A percentile compares a stretch with the other conserved stretches of the same genome.
phyloP scores from a whole-genome alignment of 805 yeast species.

The Wickerhamomyces queroliae region DNA sequence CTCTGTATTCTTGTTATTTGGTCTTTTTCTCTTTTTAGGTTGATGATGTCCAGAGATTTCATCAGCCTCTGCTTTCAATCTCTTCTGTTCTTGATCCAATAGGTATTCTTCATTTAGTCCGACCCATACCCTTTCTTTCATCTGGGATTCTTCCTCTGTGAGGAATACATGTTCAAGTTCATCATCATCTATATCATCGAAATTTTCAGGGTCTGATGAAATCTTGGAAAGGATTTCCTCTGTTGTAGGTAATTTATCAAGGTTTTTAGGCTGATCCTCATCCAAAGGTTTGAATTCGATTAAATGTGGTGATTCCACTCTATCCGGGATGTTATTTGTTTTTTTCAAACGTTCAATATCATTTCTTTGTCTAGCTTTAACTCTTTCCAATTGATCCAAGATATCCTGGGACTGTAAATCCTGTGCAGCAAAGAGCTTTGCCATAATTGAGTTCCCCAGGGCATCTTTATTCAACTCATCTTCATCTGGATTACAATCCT shows the following conservation, averaged over 20 bases:
- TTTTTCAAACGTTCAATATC: conserved; percentile 12
- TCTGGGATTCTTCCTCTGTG: conserved; percentile 58
- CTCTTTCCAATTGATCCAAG: conserved; percentile 23
- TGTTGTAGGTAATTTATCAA: conserved; percentile 55
- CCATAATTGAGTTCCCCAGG: conserved; percentile 8
- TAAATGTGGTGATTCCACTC: conserved; percentile 2
- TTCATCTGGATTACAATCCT: conserved; percentile 9
- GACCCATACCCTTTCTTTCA: conserved; percentile 85
- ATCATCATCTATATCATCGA: conserved; percentile 80
- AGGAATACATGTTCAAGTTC: conserved; percentile 61
- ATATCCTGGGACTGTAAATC: conserved; percentile 21
- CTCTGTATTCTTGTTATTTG: conserved; percentile 22
- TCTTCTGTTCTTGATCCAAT: conserved; percentile 77
- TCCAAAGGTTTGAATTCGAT: conserved; percentile 19
- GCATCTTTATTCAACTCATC: conserved; percentile 16
- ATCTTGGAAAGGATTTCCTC: conserved; percentile 45
- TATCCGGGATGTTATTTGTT: conserved; percentile 16
- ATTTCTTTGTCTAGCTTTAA: conserved; percentile 19
- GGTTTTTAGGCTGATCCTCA: conserved; percentile 46
- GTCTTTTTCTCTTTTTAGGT: conserved; percentile 45
- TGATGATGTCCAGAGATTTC: conserved; percentile 71
- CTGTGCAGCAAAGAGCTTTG: conserved; percentile 11
- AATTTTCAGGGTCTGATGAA: conserved; percentile 53
- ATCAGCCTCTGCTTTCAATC: conserved; percentile 83
- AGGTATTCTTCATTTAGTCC: conserved; percentile 84